Evolutionary conservation across 192 early-diverging fungal genomes (phyloP), one percentile per base, ranked within the genome.

Genomic region (Mortierella alpina): DNA sequence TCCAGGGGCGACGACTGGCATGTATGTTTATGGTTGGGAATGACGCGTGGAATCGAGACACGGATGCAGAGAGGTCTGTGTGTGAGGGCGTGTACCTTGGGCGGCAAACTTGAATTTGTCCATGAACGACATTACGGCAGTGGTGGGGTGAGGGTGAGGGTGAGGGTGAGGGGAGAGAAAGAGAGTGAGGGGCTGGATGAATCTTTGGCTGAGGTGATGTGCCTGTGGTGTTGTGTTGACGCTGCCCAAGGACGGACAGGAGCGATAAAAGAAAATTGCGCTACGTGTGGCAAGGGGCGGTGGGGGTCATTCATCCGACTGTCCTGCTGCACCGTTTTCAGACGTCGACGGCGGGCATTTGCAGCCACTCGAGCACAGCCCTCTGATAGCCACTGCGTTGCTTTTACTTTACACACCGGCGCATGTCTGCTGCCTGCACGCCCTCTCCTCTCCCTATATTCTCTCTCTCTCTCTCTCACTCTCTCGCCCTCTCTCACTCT

Each of bases 31-130:
- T 31, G 31, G 31, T 31, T 31, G 31, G 31, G 31, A 31, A 31
- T 31, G 31, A 31, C 31, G 31, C 31, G 31, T 31, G 1, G 31
- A 31, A 31, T 31, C 31, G 1, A 31, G 31, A 1, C 31, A 31
- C 31, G 31, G 31, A 47, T 7, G 6, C 15, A n/a, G 48, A 45
- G 12, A 9, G 59, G 59, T 13, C 11, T 31, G 6, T 57, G 7
- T 49, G 40, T 42, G 40, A 17, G 41, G 20, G 8, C 1, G 17
- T 7, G 13, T 79, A 79, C 75, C 75, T 54, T 79, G 75, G 45
- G 75, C 75, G 15, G 48, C 75, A 17, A 22, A 17, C 48, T 23
- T 79, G 63, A 79, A 70, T 49, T 69, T 79, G 69, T 79, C 75
- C 57, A 79, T 65, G 59, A 67, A 79, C 3, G 75, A 79, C 75